phyloP scores from a whole-genome alignment of 768 basidiomycete genomes.

The Mycena kentingensis region DNA sequence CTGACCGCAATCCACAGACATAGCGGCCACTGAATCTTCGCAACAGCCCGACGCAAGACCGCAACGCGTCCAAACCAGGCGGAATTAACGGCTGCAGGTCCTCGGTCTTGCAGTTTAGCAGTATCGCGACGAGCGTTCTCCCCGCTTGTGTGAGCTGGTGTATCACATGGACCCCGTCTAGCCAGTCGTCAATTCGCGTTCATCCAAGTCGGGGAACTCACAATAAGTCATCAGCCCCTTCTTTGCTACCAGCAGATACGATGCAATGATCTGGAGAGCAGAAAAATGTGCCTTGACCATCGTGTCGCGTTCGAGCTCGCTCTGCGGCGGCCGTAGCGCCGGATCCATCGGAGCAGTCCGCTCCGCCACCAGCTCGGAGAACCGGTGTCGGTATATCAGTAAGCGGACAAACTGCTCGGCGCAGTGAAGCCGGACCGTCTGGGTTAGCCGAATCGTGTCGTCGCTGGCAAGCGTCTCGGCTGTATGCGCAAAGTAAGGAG shows the following conservation, averaged over 20 bases:
- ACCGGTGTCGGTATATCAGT: conserved; percentile 87
- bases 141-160: conserved; percentile 95
- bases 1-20: conserved; percentile 86
- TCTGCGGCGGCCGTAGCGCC: conserved; percentile 52
- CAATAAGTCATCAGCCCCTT: conserved; percentile 94
- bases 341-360: conserved; percentile 46
- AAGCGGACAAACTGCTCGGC: conserved; percentile 86
- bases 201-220: conserved; percentile 41
- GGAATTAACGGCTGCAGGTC: conserved; percentile 74
- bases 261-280: conserved; percentile 79
- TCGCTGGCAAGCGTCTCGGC: conserved; percentile 79
- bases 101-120: conserved; percentile 87
- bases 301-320: conserved; percentile 75
- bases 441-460: conserved; percentile 87
- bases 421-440: conserved; percentile 84
- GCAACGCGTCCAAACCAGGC: conserved; percentile 79
- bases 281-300: conserved; percentile 75
- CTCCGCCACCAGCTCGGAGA: conserved; percentile 76
- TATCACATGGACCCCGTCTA: conserved; percentile 93
- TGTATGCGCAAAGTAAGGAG: conserved; percentile 78
- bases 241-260: conserved; percentile 83
- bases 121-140: conserved; percentile 82
- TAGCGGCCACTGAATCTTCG: conserved; percentile 89
- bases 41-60: conserved; percentile 86
- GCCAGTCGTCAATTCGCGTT: not conserved